Evolutionary conservation across 306 rosid species (phyloP), one percentile per base, ranked within the genome.

Genomic region (Elaeagnus macrophylla): DNA sequence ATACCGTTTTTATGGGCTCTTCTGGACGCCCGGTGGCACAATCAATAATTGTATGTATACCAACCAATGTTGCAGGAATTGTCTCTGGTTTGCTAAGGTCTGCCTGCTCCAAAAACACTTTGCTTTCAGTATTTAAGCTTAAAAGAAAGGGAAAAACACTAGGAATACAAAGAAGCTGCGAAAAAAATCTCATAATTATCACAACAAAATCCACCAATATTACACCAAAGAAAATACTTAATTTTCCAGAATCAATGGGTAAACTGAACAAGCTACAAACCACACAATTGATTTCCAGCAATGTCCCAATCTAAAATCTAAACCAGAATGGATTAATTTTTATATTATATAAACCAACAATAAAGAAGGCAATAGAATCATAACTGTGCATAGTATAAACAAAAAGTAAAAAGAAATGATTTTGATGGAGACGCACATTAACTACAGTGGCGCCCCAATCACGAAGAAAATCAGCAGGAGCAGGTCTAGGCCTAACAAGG

Each of bases 361-460:
- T 39, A n/a, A 20, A 61, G 16, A 8, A 20, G 7, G n/a, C 10
- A 50, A 10, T 7, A 16, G 19, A 51, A 37, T 50, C 39, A 35
- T 12, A 51, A 5, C 47, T 17, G 13, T 3, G 16, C 15, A 54
- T 54, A 38, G n/a, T 36, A 18, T 9, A 53, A 70, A 43, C 3
- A 9, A 56, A 35, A 8, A 54, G 38, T 10, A 18, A 39, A 1
- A 17, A 19, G 8, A 48, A 36, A 20, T n/a, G 10, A 8, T 0
- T 54, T 65, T 8, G 5, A 12, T 15, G 11, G 10, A 12, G 0
- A 39, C 55, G 5, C 56, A 77, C 94, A 71, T 87, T 91, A 53
- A 91, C 96, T 40, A 91, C 96, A 3, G 83, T 87, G 6, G 99
- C 99, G 38, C 95, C 96, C 99, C 99, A 91, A 48, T 91, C 99